Evolutionary conservation across 768 basidiomycete genomes (phyloP).

Genomic region (Mycena kentingensis): DNA sequence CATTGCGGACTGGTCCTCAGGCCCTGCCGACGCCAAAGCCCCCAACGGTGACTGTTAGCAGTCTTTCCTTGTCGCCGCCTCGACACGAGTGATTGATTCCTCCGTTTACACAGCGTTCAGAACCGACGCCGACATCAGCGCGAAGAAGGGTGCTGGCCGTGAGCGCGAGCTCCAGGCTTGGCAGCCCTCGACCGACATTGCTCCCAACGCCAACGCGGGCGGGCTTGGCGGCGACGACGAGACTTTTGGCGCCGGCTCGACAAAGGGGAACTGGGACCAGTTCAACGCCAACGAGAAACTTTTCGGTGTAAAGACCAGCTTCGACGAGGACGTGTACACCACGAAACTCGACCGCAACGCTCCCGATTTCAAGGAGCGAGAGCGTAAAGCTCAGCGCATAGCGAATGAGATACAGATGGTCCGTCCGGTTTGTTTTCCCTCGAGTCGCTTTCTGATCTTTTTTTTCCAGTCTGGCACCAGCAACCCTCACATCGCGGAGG

Average conservation of each 20-base stretch:
- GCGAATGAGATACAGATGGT: slow-evolving; percentile 75
- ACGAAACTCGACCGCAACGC: slow-evolving; percentile 86
- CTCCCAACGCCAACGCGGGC: slow-evolving; percentile 27
- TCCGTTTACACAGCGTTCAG: slow-evolving; percentile 60
- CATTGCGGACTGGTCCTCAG: slow-evolving; percentile 73
- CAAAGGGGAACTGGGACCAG: slow-evolving; percentile 76
- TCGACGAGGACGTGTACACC: slow-evolving; percentile 93
- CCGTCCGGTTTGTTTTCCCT: slow-evolving; percentile 4
- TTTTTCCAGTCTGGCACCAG: slow-evolving; percentile 53
- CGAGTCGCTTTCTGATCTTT: slow-evolving; percentile 8
- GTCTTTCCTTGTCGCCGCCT: background rate
- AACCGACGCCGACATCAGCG: slow-evolving; percentile 78
- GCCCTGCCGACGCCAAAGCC: slow-evolving; percentile 69
- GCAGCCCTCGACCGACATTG: slow-evolving; percentile 50
- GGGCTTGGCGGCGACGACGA: slow-evolving; percentile 55
- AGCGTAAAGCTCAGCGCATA: slow-evolving; percentile 82
- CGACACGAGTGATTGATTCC: slow-evolving; percentile 6
- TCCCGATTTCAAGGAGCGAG: slow-evolving; percentile 85
- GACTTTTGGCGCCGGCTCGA: slow-evolving; percentile 63
- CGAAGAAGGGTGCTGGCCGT: slow-evolving; percentile 50
- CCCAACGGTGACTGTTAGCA: slow-evolving; percentile 73
- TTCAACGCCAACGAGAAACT: slow-evolving; percentile 91
- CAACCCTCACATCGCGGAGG: slow-evolving; percentile 90
- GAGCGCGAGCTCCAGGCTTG: slow-evolving; percentile 85
- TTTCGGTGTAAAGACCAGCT: slow-evolving; percentile 89